Evolutionary conservation across 106 monocot species (phyloP), one percentile per base, ranked within the genome.

Genomic region (Agapanthus africanus): DNA sequence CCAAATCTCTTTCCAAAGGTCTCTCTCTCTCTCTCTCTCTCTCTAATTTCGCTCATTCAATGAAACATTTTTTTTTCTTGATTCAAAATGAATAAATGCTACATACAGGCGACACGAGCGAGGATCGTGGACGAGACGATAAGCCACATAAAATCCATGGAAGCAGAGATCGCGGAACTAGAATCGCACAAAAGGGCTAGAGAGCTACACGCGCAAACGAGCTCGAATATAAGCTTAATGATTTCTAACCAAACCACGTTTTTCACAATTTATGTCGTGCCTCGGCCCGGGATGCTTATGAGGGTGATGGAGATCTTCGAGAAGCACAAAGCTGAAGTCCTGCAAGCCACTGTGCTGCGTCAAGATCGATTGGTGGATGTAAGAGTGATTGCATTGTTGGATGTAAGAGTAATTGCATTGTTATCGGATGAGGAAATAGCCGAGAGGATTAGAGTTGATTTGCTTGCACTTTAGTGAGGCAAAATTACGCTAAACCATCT

Each of bases 1-100:
- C 87, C 87, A 26, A 78, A 74, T 72, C 80, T 87, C 31, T 76
- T 81, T 65, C 83, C 80, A 10, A 83, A 71, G 78, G 83, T 83
- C 18, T 63, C 1, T 37, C 6, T n/a, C n/a, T n/a, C 18, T 8
- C 5, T 2, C 2, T 37, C 50, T 57, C 41, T 71, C 26, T 63
- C 69, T 50, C 27, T 50, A 11, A 11, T 34, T 54, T 59, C 22
- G 22, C 36, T 28, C 21, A 44, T 0, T 61, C 37, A 6, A 25
- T 66, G 0, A 23, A 13, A 14, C 31, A 8, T 25, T 54, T 6
- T 46, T 27, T 59, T 31, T 10, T 59, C 4, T 11, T 59, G 23
- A 7, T 28, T 28, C 27, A 57, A 30, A 23, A 8, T 32, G 4
- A 30, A 7, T 13, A 34, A 32, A 35, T 3, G 15, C 3, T 14